phyloP scores from a whole-genome alignment of 2,329 filamentous ascomycete species.

The Tolypocladium tundrense region DNA sequence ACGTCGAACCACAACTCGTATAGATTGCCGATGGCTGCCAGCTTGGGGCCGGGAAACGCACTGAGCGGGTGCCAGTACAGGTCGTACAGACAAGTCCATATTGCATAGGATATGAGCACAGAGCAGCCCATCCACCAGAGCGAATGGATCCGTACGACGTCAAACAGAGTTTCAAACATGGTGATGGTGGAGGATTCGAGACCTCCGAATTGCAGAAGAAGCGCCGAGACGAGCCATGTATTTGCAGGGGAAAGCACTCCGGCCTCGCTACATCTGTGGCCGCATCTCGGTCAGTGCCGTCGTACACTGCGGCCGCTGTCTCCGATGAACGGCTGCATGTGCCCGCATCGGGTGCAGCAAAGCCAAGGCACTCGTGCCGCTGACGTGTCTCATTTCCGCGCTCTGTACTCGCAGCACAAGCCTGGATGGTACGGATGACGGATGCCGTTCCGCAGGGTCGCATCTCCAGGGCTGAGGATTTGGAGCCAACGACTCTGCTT shows the following conservation, averaged over 20 bases:
- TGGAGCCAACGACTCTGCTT: no score
- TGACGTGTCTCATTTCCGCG: background rate
- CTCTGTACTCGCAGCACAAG: no score
- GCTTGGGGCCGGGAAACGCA: slow-evolving; percentile 18
- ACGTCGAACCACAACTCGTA: slow-evolving; percentile 19
- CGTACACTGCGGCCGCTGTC: no score
- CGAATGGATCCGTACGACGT: background rate
- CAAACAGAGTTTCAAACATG: background rate
- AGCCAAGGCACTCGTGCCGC: background rate
- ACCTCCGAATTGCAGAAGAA: background rate
- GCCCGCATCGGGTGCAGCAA: background rate
- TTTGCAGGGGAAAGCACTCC: background rate
- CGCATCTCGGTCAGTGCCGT: no score
- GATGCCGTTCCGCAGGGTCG: no score
- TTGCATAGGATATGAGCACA: background rate
- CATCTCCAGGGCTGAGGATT: no score
- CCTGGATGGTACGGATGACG: no score
- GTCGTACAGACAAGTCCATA: slow-evolving; percentile 12
- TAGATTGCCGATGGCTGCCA: slow-evolving; percentile 13
- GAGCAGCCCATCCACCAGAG: background rate
- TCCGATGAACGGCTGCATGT: no score
- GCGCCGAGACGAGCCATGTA: background rate
- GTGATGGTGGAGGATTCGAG: background rate
- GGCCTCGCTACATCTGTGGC: no score
- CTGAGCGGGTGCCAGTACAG: slow-evolving; percentile 20